Percentiles rank a stretch among this genome's conserved stretches.
Evolutionary conservation across 192 early-diverging fungal species (phyloP).

Genomic region (Backusella psychrophila): DNA sequence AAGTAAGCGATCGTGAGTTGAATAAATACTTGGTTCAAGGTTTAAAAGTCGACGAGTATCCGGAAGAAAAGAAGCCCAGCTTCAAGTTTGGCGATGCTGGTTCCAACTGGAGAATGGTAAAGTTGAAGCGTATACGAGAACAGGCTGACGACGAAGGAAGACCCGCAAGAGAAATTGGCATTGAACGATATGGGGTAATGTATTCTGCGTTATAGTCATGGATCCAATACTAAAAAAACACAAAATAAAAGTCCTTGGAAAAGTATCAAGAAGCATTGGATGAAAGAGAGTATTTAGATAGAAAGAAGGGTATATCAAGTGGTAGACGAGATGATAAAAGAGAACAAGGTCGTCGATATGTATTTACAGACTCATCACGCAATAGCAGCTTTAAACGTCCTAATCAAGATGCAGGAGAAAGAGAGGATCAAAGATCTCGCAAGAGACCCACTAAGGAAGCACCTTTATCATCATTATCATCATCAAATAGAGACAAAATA

Average conservation of each 20-base stretch:
- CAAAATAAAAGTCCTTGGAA: slow-evolving; percentile 50
- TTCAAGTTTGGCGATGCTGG: slow-evolving; percentile 54
- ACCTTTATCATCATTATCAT: neutral
- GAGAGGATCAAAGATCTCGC: neutral
- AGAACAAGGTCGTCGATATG: neutral
- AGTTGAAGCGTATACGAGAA: slow-evolving; percentile 64
- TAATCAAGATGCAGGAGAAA: neutral
- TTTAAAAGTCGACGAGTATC: slow-evolving; percentile 38
- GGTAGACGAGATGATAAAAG: slow-evolving; percentile 10
- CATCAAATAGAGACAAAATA: slow-evolving; percentile 11
- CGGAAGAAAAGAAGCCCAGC: slow-evolving; percentile 35
- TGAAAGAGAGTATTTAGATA: slow-evolving; percentile 64
- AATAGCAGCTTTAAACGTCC: neutral
- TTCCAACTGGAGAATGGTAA: slow-evolving; percentile 80
- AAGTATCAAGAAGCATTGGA: slow-evolving; percentile 62
- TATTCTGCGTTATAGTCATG: neutral
- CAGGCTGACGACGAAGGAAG: slow-evolving; percentile 65
- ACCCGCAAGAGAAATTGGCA: slow-evolving; percentile 59
- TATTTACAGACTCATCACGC: neutral
- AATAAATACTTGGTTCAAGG: slow-evolving; percentile 43
- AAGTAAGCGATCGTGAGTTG: slow-evolving; percentile 42
- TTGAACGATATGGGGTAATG: slow-evolving; percentile 70
- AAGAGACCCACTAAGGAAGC: slow-evolving; percentile 5
- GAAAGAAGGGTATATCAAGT: slow-evolving; percentile 23
- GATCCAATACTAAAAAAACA: neutral